A percentile compares a stretch with the other conserved stretches of the same genome.
Evolutionary conservation across 306 rosid genomes (phyloP).

Genomic region (Vigna mungo): DNA sequence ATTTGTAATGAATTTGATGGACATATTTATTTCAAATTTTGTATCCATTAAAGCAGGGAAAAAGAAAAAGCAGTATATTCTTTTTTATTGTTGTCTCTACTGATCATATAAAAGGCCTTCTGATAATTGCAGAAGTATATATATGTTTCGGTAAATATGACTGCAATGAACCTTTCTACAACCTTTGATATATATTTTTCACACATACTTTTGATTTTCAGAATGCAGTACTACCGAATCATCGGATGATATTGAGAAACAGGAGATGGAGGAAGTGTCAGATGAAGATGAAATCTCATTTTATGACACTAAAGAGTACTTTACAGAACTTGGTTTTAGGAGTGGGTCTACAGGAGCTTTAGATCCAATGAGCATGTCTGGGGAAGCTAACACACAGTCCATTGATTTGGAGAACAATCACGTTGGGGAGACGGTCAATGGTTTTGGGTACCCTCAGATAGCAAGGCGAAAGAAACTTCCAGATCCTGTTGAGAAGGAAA

Average conservation of each 20-base stretch:
- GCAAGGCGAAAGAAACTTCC: conserved; percentile 89
- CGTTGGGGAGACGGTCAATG: conserved; percentile 42
- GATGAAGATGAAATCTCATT: conserved; percentile 84
- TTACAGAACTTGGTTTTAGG: conserved; percentile 63
- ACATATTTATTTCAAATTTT: not conserved
- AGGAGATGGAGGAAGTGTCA: conserved; percentile 86
- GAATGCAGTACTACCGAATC: conserved; percentile 97
- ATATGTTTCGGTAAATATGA: conserved; percentile 14
- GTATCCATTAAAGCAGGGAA: not conserved
- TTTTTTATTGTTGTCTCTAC: not conserved
- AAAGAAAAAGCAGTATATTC: not conserved
- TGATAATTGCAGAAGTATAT: not conserved
- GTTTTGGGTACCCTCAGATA: conserved; percentile 54
- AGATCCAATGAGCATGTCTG: conserved; percentile 47
- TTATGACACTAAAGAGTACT: conserved; percentile 74
- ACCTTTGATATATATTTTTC: conserved; percentile 31
- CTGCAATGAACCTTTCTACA: conserved; percentile 30
- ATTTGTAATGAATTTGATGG: not conserved
- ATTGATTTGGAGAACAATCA: conserved; percentile 55
- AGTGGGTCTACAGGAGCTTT: conserved; percentile 55
- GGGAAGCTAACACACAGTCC: conserved; percentile 48
- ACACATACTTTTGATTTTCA: conserved; percentile 48
- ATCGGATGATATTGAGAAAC: conserved; percentile 90
- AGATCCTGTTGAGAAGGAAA: conserved; percentile 93
- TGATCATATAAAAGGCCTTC: conserved; percentile 19